Conservation (phyloP, 2,329 filamentous ascomycete genomes). For the Talaromyces sp. region DNA sequence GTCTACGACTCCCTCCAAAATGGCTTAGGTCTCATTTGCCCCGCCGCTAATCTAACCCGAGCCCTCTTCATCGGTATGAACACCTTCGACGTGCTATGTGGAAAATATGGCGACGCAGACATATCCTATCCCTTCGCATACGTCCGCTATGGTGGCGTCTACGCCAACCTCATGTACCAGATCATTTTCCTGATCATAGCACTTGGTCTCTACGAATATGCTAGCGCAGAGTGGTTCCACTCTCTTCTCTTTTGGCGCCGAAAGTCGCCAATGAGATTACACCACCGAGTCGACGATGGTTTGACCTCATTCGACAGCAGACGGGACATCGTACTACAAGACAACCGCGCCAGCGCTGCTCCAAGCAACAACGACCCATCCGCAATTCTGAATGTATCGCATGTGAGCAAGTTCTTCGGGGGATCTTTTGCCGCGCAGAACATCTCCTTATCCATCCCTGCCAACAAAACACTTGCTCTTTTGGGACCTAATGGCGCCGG, state of each 20-base stretch:
- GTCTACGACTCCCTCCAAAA: conserved; percentile 4
- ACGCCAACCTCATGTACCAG: no score
- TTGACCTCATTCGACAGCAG: conserved; percentile 4
- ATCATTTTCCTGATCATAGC: no score
- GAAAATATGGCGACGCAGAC: conserved; percentile 55
- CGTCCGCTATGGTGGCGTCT: no score
- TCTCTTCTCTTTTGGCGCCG: background rate
- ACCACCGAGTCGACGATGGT: conserved; percentile 6
- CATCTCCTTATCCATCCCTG: conserved; percentile 62
- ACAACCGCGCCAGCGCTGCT: background rate
- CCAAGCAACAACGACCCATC: no score
- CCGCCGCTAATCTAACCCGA: conserved; percentile 57
- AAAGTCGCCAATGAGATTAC: background rate
- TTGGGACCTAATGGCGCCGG: conserved; percentile 90
- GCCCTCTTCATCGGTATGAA: conserved; percentile 79
- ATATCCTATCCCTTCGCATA: conserved; percentile 47
- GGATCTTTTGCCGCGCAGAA: no score
- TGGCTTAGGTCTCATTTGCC: conserved; percentile 1
- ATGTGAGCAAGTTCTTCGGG: no score
- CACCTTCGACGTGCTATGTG: conserved; percentile 70
- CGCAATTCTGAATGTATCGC: no score
- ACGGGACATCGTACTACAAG: conserved; percentile 2
- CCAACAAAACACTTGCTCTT: conserved; percentile 56
- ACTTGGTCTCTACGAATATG: conserved; percentile 33
- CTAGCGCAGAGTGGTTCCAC: conserved; percentile 3